Base-by-base conservation (phyloP, 2,329 filamentous ascomycete genomes). In the Helotiales sp. region DNA sequence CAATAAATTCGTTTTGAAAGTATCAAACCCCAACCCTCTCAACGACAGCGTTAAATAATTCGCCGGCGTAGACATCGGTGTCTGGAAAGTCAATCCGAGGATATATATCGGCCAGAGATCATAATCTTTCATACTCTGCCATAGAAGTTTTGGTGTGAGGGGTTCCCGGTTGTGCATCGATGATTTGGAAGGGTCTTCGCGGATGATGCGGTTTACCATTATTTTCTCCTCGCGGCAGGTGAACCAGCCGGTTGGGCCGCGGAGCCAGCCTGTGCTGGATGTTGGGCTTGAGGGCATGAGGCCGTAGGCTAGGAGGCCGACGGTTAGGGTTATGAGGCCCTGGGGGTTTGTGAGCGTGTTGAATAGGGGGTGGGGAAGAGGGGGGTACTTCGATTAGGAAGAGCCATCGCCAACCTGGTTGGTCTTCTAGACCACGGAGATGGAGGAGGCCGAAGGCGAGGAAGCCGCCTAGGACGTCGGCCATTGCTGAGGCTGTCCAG, bases 11-110 rank as follows among this genome's bases (percentile, higher is more conserved):
- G 84, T 78, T 24, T 83, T 73, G 69, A 89, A 86, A 2, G 81
- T 83, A 60, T 77, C 73, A 71, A 86, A 87, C 1, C 79, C 85
- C 0, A 87, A 72, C 2, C 75, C 73, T 48, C 79, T 78, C 5
- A 88, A 75, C 1, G 80, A 82, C 5, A 86, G 77, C 0, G 85
- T 85, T 4, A 89, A 75, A 59, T 87, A 88, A n/a, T 76, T 75
- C 0, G 75, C 69, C 0, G 81, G 79, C 0, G 76, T 59, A 13
- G 55, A 34, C 60, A 74, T 75, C 0, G 85, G 85, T n/a, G 84
- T 81, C 56, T 81, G 79, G 58, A 79, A 79, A 0, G 74, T 71
- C 1, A 76, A 59, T 5, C 74, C 74, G 15, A 72, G 58, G n/a
- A 76, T 55, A 59, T 80, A 80, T 17, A 79, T 66, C 0, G 77